These are phyloP conservation scores for Fusarium oxysporum DNA, from an alignment of 2,329 filamentous ascomycete genomes.

Conservation along the genomic window DNA sequence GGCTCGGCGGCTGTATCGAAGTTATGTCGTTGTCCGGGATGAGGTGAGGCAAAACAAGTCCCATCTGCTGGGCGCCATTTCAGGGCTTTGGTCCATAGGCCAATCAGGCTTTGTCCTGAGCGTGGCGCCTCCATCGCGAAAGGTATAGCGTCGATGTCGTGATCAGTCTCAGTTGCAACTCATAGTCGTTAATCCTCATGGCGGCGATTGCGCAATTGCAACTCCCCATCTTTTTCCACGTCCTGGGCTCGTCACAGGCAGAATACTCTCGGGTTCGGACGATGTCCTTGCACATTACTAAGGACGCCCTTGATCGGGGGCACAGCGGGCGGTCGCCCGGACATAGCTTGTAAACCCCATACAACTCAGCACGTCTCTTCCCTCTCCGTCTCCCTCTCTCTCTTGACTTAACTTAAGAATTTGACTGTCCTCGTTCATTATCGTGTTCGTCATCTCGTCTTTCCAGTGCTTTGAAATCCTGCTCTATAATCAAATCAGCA, in stretches of 20 bases:
- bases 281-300: conserved; percentile 44
- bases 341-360: conserved; percentile 44
- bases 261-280: conserved; percentile 36
- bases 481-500: conserved; percentile 40
- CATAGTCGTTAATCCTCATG: conserved; percentile 45
- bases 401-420: conserved; percentile 42
- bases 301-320: conserved; percentile 37
- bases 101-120: conserved; percentile 51
- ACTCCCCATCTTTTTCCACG: conserved; percentile 43
- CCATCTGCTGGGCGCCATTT: conserved; percentile 40
- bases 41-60: conserved; percentile 43
- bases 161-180: conserved; percentile 56
- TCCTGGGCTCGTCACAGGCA: conserved; percentile 40
- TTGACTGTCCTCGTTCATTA: conserved; percentile 39
- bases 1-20: conserved; percentile 44
- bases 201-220: conserved; percentile 54
- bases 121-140: conserved; percentile 55
- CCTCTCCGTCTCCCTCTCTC: conserved; percentile 27
- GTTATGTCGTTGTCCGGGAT: conserved; percentile 35
- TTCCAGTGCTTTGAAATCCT: conserved; percentile 36
- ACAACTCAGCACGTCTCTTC: conserved; percentile 27
- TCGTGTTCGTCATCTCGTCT: conserved; percentile 37
- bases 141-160: conserved; percentile 66
- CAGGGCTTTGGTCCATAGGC: conserved; percentile 37
- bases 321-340: conserved; percentile 46